A percentile compares a stretch with the other conserved stretches of the same genome.
These are phyloP conservation scores for Fusarium sp. DNA, from an alignment of 2,329 filamentous ascomycete genomes.

Conservation along the genomic window DNA sequence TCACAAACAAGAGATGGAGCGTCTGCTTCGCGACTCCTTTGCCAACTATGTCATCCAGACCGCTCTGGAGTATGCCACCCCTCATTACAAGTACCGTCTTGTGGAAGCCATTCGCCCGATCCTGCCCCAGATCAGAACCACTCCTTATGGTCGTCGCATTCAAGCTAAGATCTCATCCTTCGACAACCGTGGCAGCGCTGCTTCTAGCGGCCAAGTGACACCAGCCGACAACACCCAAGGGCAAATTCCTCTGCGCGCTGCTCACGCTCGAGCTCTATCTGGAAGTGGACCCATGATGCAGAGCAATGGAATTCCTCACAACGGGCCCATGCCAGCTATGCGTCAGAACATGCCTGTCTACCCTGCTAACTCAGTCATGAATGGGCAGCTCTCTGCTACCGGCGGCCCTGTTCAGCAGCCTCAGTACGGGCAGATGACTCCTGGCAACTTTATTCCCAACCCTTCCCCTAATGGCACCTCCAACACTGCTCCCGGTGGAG, in stretches of 20 bases:
- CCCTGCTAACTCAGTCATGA: slow-evolving; percentile 51
- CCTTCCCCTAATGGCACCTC: slow-evolving; percentile 9
- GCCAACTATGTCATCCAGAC: slow-evolving; percentile 99
- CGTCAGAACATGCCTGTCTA: slow-evolving; percentile 56
- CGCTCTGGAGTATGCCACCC: slow-evolving; percentile 86
- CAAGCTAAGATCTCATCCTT: slow-evolving; percentile 83
- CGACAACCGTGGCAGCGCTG: slow-evolving; percentile 62
- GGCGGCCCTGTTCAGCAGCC: slow-evolving; percentile 49
- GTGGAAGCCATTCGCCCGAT: slow-evolving; percentile 89
- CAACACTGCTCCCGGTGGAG: slow-evolving; percentile 15
- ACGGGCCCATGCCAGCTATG: slow-evolving; percentile 43
- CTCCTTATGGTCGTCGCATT: slow-evolving; percentile 94
- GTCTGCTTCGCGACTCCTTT: slow-evolving; percentile 89
- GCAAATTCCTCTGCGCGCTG: slow-evolving; percentile 65
- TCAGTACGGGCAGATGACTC: slow-evolving; percentile 49
- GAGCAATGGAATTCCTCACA: slow-evolving; percentile 45
- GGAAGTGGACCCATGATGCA: slow-evolving; percentile 56
- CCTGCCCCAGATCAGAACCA: slow-evolving; percentile 86
- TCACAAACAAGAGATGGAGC: slow-evolving; percentile 81
- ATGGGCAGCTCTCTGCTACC: slow-evolving; percentile 48
- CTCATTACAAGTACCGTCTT: slow-evolving; percentile 78
- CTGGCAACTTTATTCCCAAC: slow-evolving; percentile 44
- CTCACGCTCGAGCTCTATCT: slow-evolving; percentile 59
- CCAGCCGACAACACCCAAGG: slow-evolving; percentile 67
- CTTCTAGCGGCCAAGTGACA: slow-evolving; percentile 64